Base-by-base conservation (phyloP, 208 protist species). In the Crithidia acanthocephali region DNA sequence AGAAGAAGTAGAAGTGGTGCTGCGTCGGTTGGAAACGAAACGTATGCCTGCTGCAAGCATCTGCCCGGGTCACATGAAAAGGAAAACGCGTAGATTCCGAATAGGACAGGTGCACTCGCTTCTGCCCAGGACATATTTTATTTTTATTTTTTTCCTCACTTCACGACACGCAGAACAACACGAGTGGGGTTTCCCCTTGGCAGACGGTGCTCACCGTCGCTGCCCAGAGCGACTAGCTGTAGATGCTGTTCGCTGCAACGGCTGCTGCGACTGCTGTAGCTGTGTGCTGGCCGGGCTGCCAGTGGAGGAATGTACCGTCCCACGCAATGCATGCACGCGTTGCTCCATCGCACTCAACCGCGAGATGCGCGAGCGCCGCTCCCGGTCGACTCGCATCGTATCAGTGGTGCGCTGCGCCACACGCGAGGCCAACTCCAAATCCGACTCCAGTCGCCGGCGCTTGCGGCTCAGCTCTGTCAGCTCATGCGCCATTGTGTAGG, bases 311-410 rank as follows among this genome's bases (percentile, higher is more conserved):
- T 61, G 62, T 35, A 88, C 75, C n/a, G 83, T 70, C n/a, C 79
- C 82, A 7, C 78, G 73, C 51, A 91, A 73, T 20, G 86, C 75
- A 23, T 90, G 74, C 4, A 93, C 86, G 23, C 84, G 83, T 68
- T 89, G 84, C 76, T 93, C 82, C 72, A 89, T 73, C 55, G 84
- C 68, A 48, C 82, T 85, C 63, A 93, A 64, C 0, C 80, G 85
- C 35, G 85, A 87, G 15, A 93, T 66, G 56, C 77, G 76, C 42
- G 85, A 86, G 37, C 84, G 87, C 20, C 87, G 85, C 72, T 92
- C 82, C 2, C 87, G 80, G 51, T 90, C 83, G 11, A 70, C 63
- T 37, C 87, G 81, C 63, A 84, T 77, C 30, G 56, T 79, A 51
- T 91, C 81, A 25, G 84, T 91, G 44, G 68, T 73, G 51, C 71